These are phyloP conservation scores for Leersia perrieri DNA, from an alignment of 176 grass and related monocot genomes.

Conservation along the genomic window DNA sequence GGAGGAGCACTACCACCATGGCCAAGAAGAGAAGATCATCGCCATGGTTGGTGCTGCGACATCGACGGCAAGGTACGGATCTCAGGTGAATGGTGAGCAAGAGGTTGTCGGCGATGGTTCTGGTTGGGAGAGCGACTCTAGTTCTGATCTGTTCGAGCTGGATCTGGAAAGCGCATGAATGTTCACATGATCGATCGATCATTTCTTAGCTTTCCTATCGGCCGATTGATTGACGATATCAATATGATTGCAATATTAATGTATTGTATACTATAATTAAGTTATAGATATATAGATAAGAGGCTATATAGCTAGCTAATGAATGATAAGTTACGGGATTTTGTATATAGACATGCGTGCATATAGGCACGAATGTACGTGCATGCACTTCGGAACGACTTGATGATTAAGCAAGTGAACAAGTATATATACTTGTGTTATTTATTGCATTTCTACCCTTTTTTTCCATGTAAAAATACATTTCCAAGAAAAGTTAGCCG, in stretches of 20 bases:
- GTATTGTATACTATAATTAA: background rate
- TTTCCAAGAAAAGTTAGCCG: no score
- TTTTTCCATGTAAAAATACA: no score
- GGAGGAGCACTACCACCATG: background rate
- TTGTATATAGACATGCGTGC: background rate
- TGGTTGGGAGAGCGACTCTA: constrained; percentile 30
- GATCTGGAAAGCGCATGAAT: background rate
- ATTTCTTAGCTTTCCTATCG: background rate
- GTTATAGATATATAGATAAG: no score
- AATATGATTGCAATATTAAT: background rate
- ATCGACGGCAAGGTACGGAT: background rate
- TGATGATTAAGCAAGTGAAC: background rate
- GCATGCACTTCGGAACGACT: background rate
- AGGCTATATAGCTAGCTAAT: background rate
- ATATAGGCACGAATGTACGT: background rate
- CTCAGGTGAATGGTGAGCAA: background rate
- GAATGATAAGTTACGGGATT: no score
- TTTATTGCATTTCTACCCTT: background rate
- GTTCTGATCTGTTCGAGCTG: constrained; percentile 47
- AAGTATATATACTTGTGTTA: background rate
- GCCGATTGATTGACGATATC: background rate
- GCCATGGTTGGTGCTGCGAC: background rate
- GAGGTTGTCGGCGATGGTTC: background rate
- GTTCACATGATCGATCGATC: no score
- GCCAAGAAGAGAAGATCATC: background rate